Base-by-base conservation (phyloP, 208 protist genomes). In the Leptomonas seymouri region DNA sequence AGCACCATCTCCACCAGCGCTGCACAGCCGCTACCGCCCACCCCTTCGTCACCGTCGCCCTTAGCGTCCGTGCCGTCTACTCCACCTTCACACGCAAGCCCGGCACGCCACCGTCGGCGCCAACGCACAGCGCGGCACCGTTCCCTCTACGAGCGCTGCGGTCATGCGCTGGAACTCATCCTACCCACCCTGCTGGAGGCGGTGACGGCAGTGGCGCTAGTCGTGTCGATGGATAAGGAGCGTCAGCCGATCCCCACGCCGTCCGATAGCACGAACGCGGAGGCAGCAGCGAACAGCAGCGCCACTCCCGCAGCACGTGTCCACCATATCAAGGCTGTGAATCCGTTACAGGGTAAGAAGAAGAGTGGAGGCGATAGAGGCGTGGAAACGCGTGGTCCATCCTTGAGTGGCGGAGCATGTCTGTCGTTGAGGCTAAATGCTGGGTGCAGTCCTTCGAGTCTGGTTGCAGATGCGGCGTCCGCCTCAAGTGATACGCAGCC, bases 121-220 rank as follows among this genome's bases (percentile, higher is more conserved):
- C 72, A 66, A 23, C 72, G 65, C 46, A 67, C 66, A 2, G 44
- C 62, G 48, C 71, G 66, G 39, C 71, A 62, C 9, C 71, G 71
- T 21, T 70, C 71, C 34, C 34, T 62, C 0, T 76, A 76, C 46
- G 71, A 76, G 55, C 71, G 62, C 21, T 76, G 71, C 62, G 71
- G 71, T 14, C 62, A 79, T 49, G 74, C 67, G 25, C 54, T 80
- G 21, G 67, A 80, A 41, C 16, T 56, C 8, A 78, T 82, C 20
- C 36, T 82, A 21, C 77, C 77, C 1, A 82, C 73, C 30, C 49
- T 78, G 63, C 64, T 82, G 27, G 77, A 82, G 58, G 67, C 72
- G 12, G 66, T 58, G 23, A 57, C 53, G 45, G 60, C 74, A 6
- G 54, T 67, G 20, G 65, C 66, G 21, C 58, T 82, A 31, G 66